Percentiles rank a stretch among this genome's conserved stretches.
Conservation (phyloP, 164 flowering plant genomes). For the Tetrastigma voinierianum region DNA sequence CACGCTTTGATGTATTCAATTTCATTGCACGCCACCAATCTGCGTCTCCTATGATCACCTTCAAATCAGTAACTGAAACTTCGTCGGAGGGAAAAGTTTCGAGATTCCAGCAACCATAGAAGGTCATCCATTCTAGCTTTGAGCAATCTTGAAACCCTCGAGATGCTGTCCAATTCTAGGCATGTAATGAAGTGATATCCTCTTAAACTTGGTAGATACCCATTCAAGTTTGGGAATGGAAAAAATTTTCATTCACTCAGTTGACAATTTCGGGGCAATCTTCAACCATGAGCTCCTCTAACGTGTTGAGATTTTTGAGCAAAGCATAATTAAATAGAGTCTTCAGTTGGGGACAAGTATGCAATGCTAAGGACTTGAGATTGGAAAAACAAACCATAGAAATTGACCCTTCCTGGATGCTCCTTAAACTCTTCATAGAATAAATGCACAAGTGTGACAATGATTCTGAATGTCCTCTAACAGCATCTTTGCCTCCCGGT, state of each 20-base stretch:
- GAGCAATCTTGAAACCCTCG: background rate
- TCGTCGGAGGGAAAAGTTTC: background rate
- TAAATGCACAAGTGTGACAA: too few species aligned
- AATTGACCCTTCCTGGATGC: background rate
- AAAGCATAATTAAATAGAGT: too few species aligned
- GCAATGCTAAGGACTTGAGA: background rate
- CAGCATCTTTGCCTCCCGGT: background rate
- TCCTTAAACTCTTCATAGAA: background rate
- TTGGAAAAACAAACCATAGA: background rate
- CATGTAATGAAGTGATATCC: background rate
- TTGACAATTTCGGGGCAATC: background rate
- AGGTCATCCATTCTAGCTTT: background rate
- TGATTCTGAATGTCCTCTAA: background rate
- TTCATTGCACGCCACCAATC: too few species aligned
- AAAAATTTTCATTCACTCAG: background rate
- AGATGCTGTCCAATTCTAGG: constrained; percentile 7
- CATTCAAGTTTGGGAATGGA: background rate
- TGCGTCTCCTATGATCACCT: background rate
- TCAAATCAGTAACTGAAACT: constrained; percentile 1
- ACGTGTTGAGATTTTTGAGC: too few species aligned
- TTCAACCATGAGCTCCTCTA: too few species aligned
- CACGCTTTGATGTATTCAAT: too few species aligned
- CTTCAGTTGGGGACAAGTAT: background rate
- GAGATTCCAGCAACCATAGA: constrained; percentile 9
- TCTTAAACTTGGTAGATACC: background rate